phyloP scores from a whole-genome alignment of 176 grass and related monocot genomes.

The Stipa capillata region DNA sequence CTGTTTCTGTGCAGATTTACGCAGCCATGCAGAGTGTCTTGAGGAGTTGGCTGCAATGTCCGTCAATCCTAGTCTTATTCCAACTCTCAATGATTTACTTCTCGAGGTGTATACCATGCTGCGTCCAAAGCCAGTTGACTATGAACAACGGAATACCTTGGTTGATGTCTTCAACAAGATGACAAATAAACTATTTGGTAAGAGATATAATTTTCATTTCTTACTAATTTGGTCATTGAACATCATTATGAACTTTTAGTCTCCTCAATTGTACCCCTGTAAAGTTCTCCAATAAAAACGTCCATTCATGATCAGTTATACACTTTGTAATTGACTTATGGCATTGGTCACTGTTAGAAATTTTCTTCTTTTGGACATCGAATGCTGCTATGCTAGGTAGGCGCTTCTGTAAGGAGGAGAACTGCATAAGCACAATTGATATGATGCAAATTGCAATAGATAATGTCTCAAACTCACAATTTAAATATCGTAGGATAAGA shows the following conservation, averaged over 20 bases:
- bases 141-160: constrained; percentile 48
- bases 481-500: not conserved
- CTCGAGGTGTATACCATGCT: constrained; percentile 44
- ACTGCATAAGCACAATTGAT: not conserved
- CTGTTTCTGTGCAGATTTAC: constrained; percentile 32
- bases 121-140: constrained; percentile 51
- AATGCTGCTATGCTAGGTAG: not conserved
- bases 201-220: not conserved
- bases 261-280: not conserved
- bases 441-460: not conserved
- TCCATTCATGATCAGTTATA: not conserved
- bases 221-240: not conserved
- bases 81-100: constrained; percentile 40
- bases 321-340: not conserved
- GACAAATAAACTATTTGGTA: constrained; percentile 56
- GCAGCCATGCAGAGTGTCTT: constrained; percentile 4
- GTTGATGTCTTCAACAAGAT: constrained; percentile 50
- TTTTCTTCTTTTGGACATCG: not conserved
- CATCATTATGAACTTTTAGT: not conserved
- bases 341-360: not conserved
- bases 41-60: constrained; percentile 41
- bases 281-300: not conserved
- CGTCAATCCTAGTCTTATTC: constrained; percentile 21
- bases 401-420: not conserved
- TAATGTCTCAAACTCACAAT: not conserved